Conservation (phyloP, 768 basidiomycete species). For the Termitomyces sp. region DNA sequence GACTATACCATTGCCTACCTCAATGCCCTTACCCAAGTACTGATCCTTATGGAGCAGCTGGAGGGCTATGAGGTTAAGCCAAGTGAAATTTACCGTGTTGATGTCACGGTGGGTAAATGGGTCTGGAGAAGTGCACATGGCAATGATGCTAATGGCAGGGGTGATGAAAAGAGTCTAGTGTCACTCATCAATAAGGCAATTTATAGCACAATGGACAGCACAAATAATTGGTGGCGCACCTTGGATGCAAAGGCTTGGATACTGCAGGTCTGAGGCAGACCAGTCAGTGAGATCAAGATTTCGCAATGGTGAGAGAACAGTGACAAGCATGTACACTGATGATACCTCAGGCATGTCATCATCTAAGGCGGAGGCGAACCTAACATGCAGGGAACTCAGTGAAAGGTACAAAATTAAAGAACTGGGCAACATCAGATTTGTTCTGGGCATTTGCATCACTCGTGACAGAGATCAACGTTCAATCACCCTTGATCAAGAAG, state of each 20-base stretch:
- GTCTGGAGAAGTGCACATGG: neutral
- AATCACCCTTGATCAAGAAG: neutral
- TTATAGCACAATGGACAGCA: no score
- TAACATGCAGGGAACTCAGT: neutral
- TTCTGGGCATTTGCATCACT: neutral
- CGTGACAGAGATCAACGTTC: neutral
- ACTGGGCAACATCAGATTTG: neutral
- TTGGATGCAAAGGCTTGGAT: neutral
- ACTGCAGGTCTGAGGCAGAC: neutral
- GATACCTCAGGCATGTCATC: neutral
- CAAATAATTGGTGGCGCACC: neutral
- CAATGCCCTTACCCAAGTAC: neutral
- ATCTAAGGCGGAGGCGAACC: neutral
- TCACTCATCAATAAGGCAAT: neutral
- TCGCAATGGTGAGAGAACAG: neutral
- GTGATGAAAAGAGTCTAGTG: neutral
- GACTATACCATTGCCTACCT: neutral
- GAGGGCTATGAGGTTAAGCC: neutral
- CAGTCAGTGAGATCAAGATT: neutral
- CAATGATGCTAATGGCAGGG: neutral
- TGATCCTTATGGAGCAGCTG: neutral
- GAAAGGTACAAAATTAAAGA: neutral
- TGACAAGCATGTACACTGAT: neutral
- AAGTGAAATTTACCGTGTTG: neutral
- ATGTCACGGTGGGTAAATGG: neutral